Evolutionary conservation across 176 grass and related monocot species (phyloP).

Genomic region (Luzula sylvatica): DNA sequence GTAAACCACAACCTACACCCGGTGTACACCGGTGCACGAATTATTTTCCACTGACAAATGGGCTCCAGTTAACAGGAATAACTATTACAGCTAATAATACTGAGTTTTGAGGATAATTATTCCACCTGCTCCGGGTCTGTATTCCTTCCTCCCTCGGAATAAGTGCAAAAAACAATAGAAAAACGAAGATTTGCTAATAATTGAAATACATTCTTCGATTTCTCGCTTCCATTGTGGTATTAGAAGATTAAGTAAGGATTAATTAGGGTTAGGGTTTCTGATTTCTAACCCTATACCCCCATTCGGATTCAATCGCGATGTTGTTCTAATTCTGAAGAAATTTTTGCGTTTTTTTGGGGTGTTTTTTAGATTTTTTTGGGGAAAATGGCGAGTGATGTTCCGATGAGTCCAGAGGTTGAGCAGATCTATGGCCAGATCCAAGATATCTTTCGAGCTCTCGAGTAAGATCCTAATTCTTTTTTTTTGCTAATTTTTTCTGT

Average conservation of each 20-base stretch:
- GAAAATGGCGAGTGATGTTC: slow-evolving; percentile 61
- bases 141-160: background rate
- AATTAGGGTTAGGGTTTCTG: slow-evolving; percentile 9
- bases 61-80: too few relatives aligned
- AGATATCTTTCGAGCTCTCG: slow-evolving; percentile 90
- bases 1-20: too few relatives aligned
- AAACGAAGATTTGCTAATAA: too few relatives aligned
- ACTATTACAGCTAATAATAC: too few relatives aligned
- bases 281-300: slow-evolving; percentile 18
- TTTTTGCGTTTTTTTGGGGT: background rate
- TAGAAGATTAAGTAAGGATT: slow-evolving; percentile 2
- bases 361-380: background rate
- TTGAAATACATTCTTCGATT: too few relatives aligned
- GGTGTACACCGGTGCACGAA: too few relatives aligned
- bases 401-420: slow-evolving; percentile 85
- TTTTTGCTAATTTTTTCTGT: background rate
- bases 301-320: slow-evolving; percentile 7
- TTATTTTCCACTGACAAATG: too few relatives aligned
- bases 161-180: too few relatives aligned
- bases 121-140: background rate
- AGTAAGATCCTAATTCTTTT: slow-evolving; percentile 35
- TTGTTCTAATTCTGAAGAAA: background rate
- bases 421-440: slow-evolving; percentile 92
- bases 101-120: too few relatives aligned
- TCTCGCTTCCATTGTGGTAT: too few relatives aligned